Conservation (phyloP, 2,329 filamentous ascomycete species). For the Apiospora phragmitis region DNA sequence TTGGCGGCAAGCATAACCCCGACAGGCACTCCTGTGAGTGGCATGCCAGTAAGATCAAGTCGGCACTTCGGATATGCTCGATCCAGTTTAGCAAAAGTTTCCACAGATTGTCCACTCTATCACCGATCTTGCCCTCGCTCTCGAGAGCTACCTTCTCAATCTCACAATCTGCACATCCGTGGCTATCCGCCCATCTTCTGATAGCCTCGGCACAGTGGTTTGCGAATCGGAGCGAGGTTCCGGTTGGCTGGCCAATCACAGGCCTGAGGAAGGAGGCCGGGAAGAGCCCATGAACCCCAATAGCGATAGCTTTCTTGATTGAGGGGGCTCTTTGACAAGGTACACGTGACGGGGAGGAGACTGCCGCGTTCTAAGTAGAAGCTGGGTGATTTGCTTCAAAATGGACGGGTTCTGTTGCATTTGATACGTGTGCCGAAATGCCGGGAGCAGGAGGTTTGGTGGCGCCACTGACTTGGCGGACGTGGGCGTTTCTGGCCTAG, state of each 20-base stretch:
- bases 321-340: conserved; percentile 66
- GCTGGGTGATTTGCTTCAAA: conserved; percentile 62
- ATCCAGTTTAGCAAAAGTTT: conserved; percentile 94
- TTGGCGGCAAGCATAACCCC: conserved; percentile 91
- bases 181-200: conserved; percentile 73
- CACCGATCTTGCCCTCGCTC: conserved; percentile 87
- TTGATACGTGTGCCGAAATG: conserved; percentile 68
- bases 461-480: conserved; percentile 43
- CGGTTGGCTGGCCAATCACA: conserved; percentile 91
- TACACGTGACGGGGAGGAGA: conserved; percentile 69
- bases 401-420: conserved; percentile 69
- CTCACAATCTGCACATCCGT: conserved; percentile 73
- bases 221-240: conserved; percentile 91
- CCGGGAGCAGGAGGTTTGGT: conserved; percentile 66
- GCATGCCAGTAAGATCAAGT: conserved; percentile 88
- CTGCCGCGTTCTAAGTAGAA: conserved; percentile 58
- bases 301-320: conserved; percentile 85
- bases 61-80: conserved; percentile 81
- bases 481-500: conserved; percentile 31
- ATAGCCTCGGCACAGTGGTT: conserved; percentile 84
- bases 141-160: conserved; percentile 95
- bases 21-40: conserved; percentile 94
- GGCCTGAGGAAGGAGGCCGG: conserved; percentile 84
- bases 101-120: conserved; percentile 91
- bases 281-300: conserved; percentile 93